Conservation (phyloP, 2,329 filamentous ascomycete genomes). For the Periconia sp. region DNA sequence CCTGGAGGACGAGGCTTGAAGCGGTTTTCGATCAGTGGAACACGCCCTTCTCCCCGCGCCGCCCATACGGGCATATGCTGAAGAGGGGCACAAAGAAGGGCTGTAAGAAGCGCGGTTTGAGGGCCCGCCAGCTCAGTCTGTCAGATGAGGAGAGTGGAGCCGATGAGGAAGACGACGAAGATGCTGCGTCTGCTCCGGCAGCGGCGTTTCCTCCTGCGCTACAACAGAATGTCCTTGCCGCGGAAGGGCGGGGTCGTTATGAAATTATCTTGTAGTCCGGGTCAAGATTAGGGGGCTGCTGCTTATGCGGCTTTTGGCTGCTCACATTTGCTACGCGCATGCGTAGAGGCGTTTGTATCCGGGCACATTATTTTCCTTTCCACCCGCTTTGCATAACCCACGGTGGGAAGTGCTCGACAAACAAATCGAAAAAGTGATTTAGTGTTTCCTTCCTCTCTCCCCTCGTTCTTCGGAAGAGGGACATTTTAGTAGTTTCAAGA, state of each 20-base stretch:
- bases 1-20: conserved; percentile 82
- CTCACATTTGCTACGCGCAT: background rate
- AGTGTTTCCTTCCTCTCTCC: too few species aligned
- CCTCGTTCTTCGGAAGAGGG: too few species aligned
- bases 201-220: conserved; percentile 62
- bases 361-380: too few species aligned
- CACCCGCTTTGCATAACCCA: too few species aligned
- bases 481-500: too few species aligned
- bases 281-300: conserved; percentile 62
- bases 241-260: background rate
- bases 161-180: conserved; percentile 64
- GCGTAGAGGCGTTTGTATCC: too few species aligned
- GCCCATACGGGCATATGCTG: conserved; percentile 46
- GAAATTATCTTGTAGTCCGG: conserved; percentile 11
- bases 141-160: conserved; percentile 58
- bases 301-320: conserved; percentile 1
- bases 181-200: conserved; percentile 61
- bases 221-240: conserved; percentile 7
- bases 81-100: conserved; percentile 41
- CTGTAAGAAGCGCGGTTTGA: conserved; percentile 37
- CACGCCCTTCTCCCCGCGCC: conserved; percentile 35
- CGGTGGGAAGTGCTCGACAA: too few species aligned
- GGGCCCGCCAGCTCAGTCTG: conserved; percentile 34
- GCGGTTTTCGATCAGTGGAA: conserved; percentile 59
- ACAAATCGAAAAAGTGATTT: too few species aligned